Conservation (phyloP, 2,329 filamentous ascomycete species). For the Aspergillus sp. region DNA sequence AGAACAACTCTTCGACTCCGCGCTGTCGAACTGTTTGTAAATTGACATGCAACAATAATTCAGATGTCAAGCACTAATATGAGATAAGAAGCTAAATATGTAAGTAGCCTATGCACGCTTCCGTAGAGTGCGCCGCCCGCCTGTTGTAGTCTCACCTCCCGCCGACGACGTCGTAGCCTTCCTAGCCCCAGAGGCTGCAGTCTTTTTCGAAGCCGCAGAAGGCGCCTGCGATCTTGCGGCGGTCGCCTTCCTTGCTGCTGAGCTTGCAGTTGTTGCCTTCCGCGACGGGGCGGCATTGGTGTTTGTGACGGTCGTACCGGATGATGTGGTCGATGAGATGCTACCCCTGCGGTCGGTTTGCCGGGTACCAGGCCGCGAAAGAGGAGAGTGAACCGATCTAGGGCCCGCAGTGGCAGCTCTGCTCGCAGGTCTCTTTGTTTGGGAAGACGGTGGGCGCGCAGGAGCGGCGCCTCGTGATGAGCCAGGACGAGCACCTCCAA, state of each 20-base stretch:
- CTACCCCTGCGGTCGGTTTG: conserved; percentile 41
- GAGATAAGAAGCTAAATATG: neutral
- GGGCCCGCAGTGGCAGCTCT: conserved; percentile 29
- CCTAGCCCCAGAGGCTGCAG: conserved; percentile 29
- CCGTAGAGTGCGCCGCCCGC: conserved; percentile 41
- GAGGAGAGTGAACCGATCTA: conserved; percentile 26
- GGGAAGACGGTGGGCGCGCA: conserved; percentile 24
- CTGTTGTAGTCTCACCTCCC: conserved; percentile 31
- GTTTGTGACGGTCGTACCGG: conserved; percentile 40
- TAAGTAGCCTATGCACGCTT: conserved; percentile 34
- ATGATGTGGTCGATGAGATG: conserved; percentile 37
- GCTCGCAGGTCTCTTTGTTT: conserved; percentile 31
- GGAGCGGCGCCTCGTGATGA: conserved; percentile 27
- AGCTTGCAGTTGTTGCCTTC: conserved; percentile 27
- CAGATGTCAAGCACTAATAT: neutral
- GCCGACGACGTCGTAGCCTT: conserved; percentile 34
- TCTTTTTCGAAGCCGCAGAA: conserved; percentile 37
- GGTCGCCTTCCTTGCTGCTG: conserved; percentile 32
- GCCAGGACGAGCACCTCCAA: conserved; percentile 21
- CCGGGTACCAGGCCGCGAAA: conserved; percentile 39
- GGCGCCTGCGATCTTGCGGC: conserved; percentile 31
- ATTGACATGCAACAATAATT: neutral
- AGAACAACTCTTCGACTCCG: neutral
- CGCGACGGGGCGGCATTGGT: conserved; percentile 29
- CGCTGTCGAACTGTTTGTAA: neutral